Evolutionary conservation across 257 asterid genomes (phyloP).

Genomic region (Mitragyna speciosa): DNA sequence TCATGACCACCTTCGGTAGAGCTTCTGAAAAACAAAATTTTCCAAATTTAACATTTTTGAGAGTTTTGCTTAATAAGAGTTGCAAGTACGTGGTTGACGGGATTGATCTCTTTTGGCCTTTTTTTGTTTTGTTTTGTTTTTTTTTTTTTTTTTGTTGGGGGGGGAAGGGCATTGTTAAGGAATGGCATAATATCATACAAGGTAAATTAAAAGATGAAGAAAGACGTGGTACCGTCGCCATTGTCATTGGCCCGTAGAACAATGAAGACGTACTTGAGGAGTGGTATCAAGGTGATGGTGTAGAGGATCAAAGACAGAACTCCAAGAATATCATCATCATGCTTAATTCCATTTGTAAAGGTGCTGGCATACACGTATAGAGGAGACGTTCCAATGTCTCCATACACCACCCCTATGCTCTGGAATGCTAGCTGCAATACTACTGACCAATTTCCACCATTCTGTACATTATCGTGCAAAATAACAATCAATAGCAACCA

Average conservation of each 20-base stretch:
- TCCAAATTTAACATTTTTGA: too few relatives aligned
- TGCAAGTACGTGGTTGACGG: too few relatives aligned
- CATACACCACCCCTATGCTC: slow-evolving; percentile 60
- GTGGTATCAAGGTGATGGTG: slow-evolving; percentile 50
- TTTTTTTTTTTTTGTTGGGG: too few relatives aligned
- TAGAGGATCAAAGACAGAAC: slow-evolving; percentile 52
- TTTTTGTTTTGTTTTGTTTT: too few relatives aligned
- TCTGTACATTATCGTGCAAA: neutral
- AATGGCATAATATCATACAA: too few relatives aligned
- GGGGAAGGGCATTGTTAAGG: too few relatives aligned
- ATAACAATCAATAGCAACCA: neutral
- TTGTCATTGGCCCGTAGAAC: slow-evolving; percentile 59
- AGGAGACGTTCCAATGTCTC: slow-evolving; percentile 67
- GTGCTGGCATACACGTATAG: slow-evolving; percentile 49
- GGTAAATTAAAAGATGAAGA: neutral
- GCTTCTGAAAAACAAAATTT: too few relatives aligned
- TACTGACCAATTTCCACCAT: slow-evolving; percentile 33
- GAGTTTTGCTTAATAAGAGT: too few relatives aligned
- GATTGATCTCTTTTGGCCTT: too few relatives aligned
- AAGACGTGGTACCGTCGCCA: slow-evolving; percentile 45
- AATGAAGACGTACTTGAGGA: slow-evolving; percentile 51
- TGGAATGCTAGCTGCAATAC: slow-evolving; percentile 56
- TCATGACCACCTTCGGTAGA: too few relatives aligned
- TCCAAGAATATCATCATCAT: slow-evolving; percentile 52
- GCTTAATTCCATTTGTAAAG: slow-evolving; percentile 39